phyloP scores from a whole-genome alignment of 805 yeast genomes.

The Zygosaccharomyces rouxii region DNA sequence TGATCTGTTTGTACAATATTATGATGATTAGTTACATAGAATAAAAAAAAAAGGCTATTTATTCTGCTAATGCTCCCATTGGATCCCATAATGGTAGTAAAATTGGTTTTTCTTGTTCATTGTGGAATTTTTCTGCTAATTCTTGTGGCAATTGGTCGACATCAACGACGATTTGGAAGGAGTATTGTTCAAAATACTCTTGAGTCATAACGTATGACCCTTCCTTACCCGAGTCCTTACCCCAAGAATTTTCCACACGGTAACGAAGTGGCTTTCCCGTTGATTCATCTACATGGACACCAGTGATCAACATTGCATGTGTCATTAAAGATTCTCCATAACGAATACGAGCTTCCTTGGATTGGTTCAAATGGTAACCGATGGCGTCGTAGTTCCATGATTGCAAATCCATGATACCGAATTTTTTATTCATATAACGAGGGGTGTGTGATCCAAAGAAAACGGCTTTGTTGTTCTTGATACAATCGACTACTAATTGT shows the following conservation, averaged over 20 bases:
- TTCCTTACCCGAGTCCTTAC: constrained; percentile 59
- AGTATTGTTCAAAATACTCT: constrained; percentile 69
- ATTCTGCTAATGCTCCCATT: constrained; percentile 64
- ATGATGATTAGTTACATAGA: not conserved
- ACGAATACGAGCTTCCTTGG: constrained; percentile 64
- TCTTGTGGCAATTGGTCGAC: constrained; percentile 44
- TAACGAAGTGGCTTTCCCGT: constrained; percentile 59
- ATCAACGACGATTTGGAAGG: constrained; percentile 65
- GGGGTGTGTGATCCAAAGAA: constrained; percentile 92
- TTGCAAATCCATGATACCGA: constrained; percentile 70
- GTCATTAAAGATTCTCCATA: constrained; percentile 77
- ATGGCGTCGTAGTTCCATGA: constrained; percentile 63
- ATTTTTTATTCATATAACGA: constrained; percentile 54
- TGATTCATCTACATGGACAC: constrained; percentile 62
- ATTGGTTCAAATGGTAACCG: constrained; percentile 48
- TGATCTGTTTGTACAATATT: not conserved
- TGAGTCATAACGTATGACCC: constrained; percentile 72
- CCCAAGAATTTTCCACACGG: constrained; percentile 78
- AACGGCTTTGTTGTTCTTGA: constrained; percentile 70
- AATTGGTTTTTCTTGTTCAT: constrained; percentile 46
- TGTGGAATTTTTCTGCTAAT: constrained; percentile 33
- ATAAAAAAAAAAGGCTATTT: not conserved
- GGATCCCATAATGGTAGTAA: constrained; percentile 76
- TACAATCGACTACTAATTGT: constrained; percentile 58
- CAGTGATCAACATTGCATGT: constrained; percentile 85